Evolutionary conservation across 805 yeast species (phyloP), one percentile per base, ranked within the genome.

Genomic region (Nakazawaea holstii): DNA sequence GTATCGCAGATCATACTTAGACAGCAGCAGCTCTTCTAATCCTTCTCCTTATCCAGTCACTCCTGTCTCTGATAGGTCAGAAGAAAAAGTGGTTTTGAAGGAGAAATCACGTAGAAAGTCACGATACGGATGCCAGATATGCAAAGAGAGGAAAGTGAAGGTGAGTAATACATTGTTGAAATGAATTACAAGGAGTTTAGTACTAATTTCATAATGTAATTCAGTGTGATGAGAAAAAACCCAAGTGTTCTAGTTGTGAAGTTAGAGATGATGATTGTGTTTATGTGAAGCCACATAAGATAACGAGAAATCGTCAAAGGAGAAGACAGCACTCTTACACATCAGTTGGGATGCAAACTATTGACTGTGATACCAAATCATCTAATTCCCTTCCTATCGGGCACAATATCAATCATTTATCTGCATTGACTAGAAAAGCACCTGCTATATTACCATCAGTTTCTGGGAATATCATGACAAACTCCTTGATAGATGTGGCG

Each of bases 151-250:
- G n/a, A 36, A 36, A 35, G 46, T 43, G 17, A 43, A 43, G 35
- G 46, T 35, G 33, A 35, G 46, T 43, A n/a, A 8, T 3, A n/a
- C 4, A 5, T 28, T 28, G 20, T 7, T n/a, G 24, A 8, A 13
- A 11, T 5, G 4, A 11, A 4, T 17, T 27, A 13, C 8, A 15
- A 13, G n/a, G 6, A 20, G 39, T 2, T 7, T 8, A 14, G 7
- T 6, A n/a, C 30, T n/a, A 11, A 24, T 9, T 33, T 30, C 9
- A 3, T 41, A 29, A 41, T 9, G 6, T 17, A 15, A 2, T 6
- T 29, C 15, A 43, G 46, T 43, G 46, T 30, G 46, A 43, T 43
- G 46, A 43, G 20, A n/a, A 11, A 8, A 43, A 37, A 30, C 46
- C 46, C 5, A 14, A 1, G 3, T 43, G 46, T 28, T 17, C 36